Percentiles rank a stretch among this genome's conserved stretches.
Evolutionary conservation across 2,329 filamentous ascomycete genomes (phyloP).

Genomic region (Sclerotinia glacialis): DNA sequence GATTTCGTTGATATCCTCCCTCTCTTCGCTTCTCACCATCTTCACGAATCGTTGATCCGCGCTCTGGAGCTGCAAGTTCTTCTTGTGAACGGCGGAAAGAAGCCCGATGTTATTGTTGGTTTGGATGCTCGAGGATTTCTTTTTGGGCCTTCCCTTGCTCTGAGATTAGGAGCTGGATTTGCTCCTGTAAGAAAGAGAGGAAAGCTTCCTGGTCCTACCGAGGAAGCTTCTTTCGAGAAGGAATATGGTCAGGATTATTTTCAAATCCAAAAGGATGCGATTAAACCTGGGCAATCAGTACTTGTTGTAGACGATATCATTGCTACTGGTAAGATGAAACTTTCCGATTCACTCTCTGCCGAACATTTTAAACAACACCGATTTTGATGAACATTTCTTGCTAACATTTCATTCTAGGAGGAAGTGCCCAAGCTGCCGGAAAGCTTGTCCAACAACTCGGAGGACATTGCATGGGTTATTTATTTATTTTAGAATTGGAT

Average conservation of each 20-base stretch:
- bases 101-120: constrained; percentile 87
- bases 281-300: constrained; percentile 83
- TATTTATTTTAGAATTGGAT: constrained; percentile 94
- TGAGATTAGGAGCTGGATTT: constrained; percentile 79
- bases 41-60: constrained; percentile 75
- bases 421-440: constrained; percentile 84
- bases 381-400: neutral
- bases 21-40: constrained; percentile 74
- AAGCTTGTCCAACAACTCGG: constrained; percentile 83
- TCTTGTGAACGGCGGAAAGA: constrained; percentile 56
- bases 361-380: no score
- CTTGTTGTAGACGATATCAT: constrained; percentile 97
- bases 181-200: constrained; percentile 93
- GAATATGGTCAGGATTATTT: constrained; percentile 96
- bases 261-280: constrained; percentile 86
- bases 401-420: constrained; percentile 56
- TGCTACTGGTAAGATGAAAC: constrained; percentile 74
- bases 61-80: constrained; percentile 82
- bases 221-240: constrained; percentile 85
- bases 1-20: constrained; percentile 98
- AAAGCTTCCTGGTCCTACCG: constrained; percentile 87
- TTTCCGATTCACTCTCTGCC: neutral
- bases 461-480: constrained; percentile 79
- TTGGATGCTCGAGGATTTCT: constrained; percentile 94
- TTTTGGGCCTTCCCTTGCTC: constrained; percentile 85